Percentiles rank a stretch among this genome's conserved stretches.
phyloP scores from a whole-genome alignment of 1,284 basidiomycete genomes.

The Hypsizygus ulmarius region DNA sequence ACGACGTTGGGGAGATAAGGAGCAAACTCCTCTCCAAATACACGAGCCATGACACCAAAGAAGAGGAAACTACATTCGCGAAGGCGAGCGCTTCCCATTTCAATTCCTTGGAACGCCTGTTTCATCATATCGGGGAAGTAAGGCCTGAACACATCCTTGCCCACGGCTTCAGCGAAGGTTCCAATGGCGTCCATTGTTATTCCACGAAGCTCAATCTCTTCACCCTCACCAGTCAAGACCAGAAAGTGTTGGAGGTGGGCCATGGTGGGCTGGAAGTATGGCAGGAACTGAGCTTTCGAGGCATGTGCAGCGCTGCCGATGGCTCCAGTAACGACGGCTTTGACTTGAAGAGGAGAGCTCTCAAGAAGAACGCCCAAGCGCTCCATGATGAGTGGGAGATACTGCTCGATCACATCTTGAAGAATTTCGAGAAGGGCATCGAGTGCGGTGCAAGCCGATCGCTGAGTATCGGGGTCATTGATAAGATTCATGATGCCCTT shows the following conservation, averaged over 20 bases:
- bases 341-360: constrained; percentile 82
- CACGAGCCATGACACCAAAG: constrained; percentile 96
- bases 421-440: constrained; percentile 97
- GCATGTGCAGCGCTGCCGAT: constrained; percentile 98
- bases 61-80: constrained; percentile 98
- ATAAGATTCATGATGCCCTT: constrained; percentile 89
- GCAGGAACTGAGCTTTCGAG: constrained; percentile 89
- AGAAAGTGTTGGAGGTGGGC: constrained; percentile 86
- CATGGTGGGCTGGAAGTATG: constrained; percentile 96
- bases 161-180: constrained; percentile 97
- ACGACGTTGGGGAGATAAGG: constrained; percentile 86
- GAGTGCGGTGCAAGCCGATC: constrained; percentile 92
- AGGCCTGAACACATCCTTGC: constrained; percentile 90
- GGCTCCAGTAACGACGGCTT: constrained; percentile 95
- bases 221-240: constrained; percentile 78
- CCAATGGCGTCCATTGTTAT: constrained; percentile 99
- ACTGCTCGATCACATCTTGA: constrained; percentile 87
- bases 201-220: constrained; percentile 92
- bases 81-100: constrained; percentile 84
- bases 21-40: constrained; percentile 94
- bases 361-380: constrained; percentile 88
- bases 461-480: constrained; percentile 85
- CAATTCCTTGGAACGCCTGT: constrained; percentile 89
- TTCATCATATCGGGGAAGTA: constrained; percentile 97
- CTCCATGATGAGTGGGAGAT: constrained; percentile 95